Evolutionary conservation across 1,284 basidiomycete genomes (phyloP).

Genomic region (Irpex sp.): DNA sequence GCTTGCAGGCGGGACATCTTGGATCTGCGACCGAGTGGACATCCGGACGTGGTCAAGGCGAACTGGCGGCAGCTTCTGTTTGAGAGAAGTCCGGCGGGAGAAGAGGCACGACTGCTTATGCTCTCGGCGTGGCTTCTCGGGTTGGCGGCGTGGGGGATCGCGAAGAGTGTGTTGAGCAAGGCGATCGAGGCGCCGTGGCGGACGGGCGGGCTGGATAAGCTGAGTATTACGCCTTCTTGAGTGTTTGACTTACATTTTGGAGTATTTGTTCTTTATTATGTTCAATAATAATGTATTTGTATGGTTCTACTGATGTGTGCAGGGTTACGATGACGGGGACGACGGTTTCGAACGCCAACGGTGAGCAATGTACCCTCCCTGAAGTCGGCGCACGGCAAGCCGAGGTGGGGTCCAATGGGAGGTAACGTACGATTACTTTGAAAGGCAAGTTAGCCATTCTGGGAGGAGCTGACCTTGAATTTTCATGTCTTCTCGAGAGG

Average conservation of each 20-base stretch:
- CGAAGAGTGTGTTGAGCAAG: conserved; percentile 13
- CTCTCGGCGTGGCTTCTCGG: conserved; percentile 51
- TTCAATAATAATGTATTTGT: background rate
- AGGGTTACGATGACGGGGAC: too few relatives aligned
- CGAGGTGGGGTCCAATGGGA: background rate
- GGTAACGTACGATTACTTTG: background rate
- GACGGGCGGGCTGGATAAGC: background rate
- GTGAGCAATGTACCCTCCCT: too few relatives aligned
- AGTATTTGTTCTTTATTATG: background rate
- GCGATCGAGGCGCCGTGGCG: background rate
- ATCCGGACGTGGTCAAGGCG: conserved; percentile 26
- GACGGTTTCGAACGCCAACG: too few relatives aligned
- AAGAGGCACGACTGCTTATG: conserved; percentile 61
- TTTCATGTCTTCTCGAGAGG: too few relatives aligned
- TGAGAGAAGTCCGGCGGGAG: conserved; percentile 61
- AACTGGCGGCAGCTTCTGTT: conserved; percentile 41
- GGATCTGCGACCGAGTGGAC: conserved; percentile 47
- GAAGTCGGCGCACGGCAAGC: too few relatives aligned
- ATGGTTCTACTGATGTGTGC: background rate
- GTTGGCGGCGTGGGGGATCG: conserved; percentile 55
- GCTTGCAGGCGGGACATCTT: conserved; percentile 32
- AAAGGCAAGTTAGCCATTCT: background rate
- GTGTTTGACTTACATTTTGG: background rate
- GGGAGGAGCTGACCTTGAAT: background rate
- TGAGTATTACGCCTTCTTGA: background rate